Conservation (phyloP, 1,284 basidiomycete genomes). For the Ceratobasidium sp. region DNA sequence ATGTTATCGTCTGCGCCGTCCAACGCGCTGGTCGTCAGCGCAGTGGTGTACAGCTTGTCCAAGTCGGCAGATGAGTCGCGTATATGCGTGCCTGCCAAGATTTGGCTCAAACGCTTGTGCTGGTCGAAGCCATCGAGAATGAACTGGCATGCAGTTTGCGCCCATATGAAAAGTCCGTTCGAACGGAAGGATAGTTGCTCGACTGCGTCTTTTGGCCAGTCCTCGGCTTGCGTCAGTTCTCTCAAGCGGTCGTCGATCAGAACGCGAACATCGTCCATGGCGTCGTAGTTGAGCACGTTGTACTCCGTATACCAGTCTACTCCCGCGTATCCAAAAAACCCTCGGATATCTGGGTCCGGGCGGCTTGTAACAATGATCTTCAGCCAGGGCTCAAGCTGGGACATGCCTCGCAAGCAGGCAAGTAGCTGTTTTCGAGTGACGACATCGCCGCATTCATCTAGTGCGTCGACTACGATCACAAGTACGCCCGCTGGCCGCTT, state of each 20-base stretch:
- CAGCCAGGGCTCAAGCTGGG: background rate
- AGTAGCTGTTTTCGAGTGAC: constrained; percentile 6
- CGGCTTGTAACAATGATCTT: constrained; percentile 44
- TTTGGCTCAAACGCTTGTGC: background rate
- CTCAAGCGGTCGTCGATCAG: background rate
- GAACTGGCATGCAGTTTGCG: constrained; percentile 15
- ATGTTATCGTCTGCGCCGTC: background rate
- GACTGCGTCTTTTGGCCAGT: background rate
- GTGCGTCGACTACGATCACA: constrained; percentile 11
- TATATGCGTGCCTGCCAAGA: background rate
- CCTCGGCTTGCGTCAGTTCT: background rate
- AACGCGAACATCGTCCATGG: background rate
- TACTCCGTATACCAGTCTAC: background rate
- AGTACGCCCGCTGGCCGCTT: background rate
- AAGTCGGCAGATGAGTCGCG: background rate
- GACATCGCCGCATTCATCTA: constrained; percentile 1
- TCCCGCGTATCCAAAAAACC: background rate
- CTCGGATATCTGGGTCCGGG: constrained; percentile 3
- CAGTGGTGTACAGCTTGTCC: constrained; percentile 13
- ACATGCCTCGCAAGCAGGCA: background rate
- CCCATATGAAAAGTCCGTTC: background rate
- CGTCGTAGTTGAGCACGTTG: constrained; percentile 2
- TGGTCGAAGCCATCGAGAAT: background rate
- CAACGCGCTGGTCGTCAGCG: background rate
- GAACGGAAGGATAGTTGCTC: background rate